phyloP scores from a whole-genome alignment of 1,284 basidiomycete genomes.

The Gymnopus androsaceus region DNA sequence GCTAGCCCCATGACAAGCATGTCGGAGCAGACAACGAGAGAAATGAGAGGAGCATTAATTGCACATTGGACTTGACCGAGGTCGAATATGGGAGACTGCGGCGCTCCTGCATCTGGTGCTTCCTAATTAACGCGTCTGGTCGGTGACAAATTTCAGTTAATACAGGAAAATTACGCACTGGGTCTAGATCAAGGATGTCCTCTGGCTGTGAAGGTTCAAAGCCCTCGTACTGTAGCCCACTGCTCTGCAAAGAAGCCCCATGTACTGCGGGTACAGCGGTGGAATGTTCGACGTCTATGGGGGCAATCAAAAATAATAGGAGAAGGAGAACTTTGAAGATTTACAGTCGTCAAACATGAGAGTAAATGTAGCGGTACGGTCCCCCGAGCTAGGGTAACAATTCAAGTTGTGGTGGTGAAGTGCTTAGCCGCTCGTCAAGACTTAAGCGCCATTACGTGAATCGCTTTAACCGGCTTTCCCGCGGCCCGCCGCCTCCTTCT shows the following conservation, averaged over 20 bases:
- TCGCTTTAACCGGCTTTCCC: no score
- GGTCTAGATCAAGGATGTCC: conserved; percentile 43
- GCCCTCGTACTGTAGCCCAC: conserved; percentile 76
- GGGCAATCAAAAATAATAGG: conserved; percentile 4
- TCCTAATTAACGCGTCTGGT: conserved; percentile 33
- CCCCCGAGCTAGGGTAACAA: no score
- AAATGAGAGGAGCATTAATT: conserved; percentile 78
- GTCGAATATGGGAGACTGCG: conserved; percentile 73
- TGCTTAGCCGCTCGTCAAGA: no score
- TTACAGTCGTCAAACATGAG: conserved; percentile 86
- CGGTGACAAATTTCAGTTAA: conserved; percentile 11
- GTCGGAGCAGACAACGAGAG: conserved; percentile 84
- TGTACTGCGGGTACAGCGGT: conserved; percentile 51
- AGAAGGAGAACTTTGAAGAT: conserved; percentile 29
- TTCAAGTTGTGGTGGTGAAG: no score
- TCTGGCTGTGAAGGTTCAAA: conserved; percentile 75
- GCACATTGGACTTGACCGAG: conserved; percentile 87
- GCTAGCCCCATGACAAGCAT: conserved; percentile 81
- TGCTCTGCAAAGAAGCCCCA: conserved; percentile 36
- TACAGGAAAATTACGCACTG: conserved; percentile 37
- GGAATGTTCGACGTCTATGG: conserved; percentile 83
- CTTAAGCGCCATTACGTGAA: no score
- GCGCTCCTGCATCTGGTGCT: conserved; percentile 33
- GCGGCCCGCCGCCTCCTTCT: no score
- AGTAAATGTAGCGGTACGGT: neutral